Conservation (phyloP, 352 stramenopile species). For the Pythium scleroteichum region DNA sequence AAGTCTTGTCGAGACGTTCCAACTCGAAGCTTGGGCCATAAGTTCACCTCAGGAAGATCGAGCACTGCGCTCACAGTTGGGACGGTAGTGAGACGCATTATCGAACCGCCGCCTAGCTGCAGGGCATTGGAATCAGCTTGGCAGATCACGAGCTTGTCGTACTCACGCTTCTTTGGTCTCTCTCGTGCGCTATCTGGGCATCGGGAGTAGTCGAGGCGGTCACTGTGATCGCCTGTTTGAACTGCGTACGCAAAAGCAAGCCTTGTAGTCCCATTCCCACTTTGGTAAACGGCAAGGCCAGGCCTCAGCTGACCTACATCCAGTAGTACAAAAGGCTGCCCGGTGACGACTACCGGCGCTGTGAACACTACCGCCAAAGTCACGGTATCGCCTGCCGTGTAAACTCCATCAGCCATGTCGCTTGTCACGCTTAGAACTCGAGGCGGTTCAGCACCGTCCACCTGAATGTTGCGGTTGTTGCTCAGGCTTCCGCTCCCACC, state of each 20-base stretch:
- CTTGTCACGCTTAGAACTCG: conserved; percentile 52
- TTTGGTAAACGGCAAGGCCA: conserved; percentile 36
- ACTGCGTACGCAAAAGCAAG: conserved; percentile 63
- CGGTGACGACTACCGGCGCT: conserved; percentile 47
- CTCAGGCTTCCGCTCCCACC: conserved; percentile 53
- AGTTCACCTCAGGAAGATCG: conserved; percentile 61
- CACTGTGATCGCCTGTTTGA: conserved; percentile 44
- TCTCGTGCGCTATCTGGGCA: conserved; percentile 43
- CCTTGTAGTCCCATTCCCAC: conserved; percentile 37
- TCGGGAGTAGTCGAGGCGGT: conserved; percentile 61
- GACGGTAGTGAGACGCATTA: conserved; percentile 44
- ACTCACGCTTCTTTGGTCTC: conserved; percentile 33
- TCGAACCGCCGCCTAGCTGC: conserved; percentile 42
- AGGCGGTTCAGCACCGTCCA: conserved; percentile 61
- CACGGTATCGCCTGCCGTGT: conserved; percentile 58
- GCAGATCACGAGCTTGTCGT: conserved; percentile 57
- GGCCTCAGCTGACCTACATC: conserved; percentile 11
- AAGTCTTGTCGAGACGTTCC: conserved; percentile 32
- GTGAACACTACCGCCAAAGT: conserved; percentile 51
- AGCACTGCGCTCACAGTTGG: conserved; percentile 53
- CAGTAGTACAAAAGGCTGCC: conserved; percentile 41
- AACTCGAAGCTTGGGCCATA: conserved; percentile 60
- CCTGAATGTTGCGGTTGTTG: conserved; percentile 60
- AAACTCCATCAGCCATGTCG: conserved; percentile 47
- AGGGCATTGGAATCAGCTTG: conserved; percentile 43